Conservation (phyloP, 2,329 filamentous ascomycete genomes). For the Colletotrichum horii region DNA sequence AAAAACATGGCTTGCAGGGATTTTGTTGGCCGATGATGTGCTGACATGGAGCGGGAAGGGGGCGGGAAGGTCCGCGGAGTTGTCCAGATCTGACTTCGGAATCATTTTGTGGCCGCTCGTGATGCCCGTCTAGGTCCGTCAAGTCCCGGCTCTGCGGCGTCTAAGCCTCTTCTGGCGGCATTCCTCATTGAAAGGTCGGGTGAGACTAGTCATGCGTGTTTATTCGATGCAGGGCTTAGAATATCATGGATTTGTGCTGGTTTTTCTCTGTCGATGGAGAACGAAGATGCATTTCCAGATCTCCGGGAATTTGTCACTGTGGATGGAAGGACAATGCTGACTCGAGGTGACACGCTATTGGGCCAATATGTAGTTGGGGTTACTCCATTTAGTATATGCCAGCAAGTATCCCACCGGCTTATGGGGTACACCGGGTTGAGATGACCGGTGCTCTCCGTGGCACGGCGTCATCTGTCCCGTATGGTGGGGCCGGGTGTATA, state of each 20-base stretch:
- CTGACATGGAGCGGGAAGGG: neutral
- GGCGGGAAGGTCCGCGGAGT: neutral
- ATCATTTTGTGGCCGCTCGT: neutral
- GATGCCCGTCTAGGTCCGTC: neutral
- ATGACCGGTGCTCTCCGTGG: neutral
- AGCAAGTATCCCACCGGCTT: neutral
- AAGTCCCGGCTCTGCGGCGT: neutral
- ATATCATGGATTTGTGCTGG: neutral
- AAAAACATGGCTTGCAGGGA: neutral
- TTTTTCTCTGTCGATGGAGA: neutral
- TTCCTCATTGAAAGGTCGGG: neutral
- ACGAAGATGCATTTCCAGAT: neutral
- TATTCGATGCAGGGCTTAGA: neutral
- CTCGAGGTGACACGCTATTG: neutral
- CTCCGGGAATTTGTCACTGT: neutral
- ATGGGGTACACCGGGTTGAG: neutral
- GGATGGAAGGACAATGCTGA: neutral
- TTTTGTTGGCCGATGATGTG: neutral
- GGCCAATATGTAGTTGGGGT: rapidly evolving
- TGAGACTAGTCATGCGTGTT: neutral
- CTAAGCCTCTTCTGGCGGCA: neutral
- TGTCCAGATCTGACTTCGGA: neutral
- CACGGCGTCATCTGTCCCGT: neutral
- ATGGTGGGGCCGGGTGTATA: neutral
- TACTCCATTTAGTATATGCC: neutral